Base-by-base conservation (phyloP, 345 rosid species). In the Eucalyptus pauciflora region DNA sequence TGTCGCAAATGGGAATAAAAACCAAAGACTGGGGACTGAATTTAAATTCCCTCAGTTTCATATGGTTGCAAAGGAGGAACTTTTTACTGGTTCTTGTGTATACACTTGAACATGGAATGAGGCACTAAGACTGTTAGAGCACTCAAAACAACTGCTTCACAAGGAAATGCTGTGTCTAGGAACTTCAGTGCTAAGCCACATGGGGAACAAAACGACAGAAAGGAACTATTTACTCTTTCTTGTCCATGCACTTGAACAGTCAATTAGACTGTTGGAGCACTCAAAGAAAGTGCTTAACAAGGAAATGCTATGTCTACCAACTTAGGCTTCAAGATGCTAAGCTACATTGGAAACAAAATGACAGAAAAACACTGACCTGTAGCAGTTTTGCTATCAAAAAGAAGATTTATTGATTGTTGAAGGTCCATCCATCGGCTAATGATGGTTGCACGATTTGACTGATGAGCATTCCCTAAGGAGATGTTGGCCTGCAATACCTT, bases 331-430 rank as follows among this genome's bases (percentile, higher is more conserved):
- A 51, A 51, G 86, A 24, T 88, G 16, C 41, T 56, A 50, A 88
- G n/a, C n/a, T 12, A 51, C 86, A 71, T 81, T 33, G 83, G 85
- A 85, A 71, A 88, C 52, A 15, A 79, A 52, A 51, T 81, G 67
- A 88, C 52, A 87, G 46, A 76, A 86, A 18, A 31, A 27, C 54
- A 87, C 92, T 92, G 90, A 96, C 99, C 97, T 85, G 93, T 86
- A 58, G 95, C 97, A 92, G 95, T 93, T 94, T 97, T 97, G 91
- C 96, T 92, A 94, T 97, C 98, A 90, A 92, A 97, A 91, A 96
- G 91, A 88, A 95, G 90, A 91, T 94, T 97, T 88, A 97, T 90
- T 46, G 98, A 94, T 90, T 95, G 97, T 90, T 98, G 99, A 87
- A 98, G 99, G 31, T 93, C 96, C 95, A 94, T 94, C 99, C 99